Conservation (phyloP, 495 filamentous ascomycete genomes). For the Clavariopsis aquatica region DNA sequence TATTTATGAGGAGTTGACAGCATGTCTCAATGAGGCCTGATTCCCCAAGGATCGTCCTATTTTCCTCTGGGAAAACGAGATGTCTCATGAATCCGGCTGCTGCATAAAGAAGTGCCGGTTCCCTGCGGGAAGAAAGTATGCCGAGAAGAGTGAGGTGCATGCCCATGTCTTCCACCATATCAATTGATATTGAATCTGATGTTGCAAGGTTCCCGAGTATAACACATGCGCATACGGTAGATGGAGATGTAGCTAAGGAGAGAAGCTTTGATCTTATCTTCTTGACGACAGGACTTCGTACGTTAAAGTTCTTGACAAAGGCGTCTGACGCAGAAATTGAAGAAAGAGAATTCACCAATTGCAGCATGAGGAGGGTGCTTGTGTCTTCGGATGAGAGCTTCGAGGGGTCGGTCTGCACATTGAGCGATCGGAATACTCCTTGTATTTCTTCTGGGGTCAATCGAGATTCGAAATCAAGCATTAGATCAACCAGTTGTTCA, state of each 20-base stretch:
- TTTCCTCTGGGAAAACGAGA: slow-evolving; percentile 30
- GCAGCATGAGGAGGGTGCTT: slow-evolving; percentile 18
- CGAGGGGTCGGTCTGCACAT: slow-evolving; percentile 3
- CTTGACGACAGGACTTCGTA: slow-evolving; percentile 15
- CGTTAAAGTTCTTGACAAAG: slow-evolving; percentile 14
- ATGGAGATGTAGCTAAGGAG: slow-evolving; percentile 16
- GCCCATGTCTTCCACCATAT: slow-evolving; percentile 28
- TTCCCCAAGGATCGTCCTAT: slow-evolving; percentile 21
- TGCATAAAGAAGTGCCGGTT: slow-evolving; percentile 28
- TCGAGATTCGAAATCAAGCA: slow-evolving; percentile 20
- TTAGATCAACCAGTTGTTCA: slow-evolving; percentile 25
- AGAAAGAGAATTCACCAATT: slow-evolving; percentile 25
- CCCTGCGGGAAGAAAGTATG: slow-evolving; percentile 17
- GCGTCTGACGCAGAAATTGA: slow-evolving; percentile 35
- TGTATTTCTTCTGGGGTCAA: slow-evolving; percentile 17
- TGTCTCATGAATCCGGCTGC: slow-evolving; percentile 35
- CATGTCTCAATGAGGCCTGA: slow-evolving; percentile 24
- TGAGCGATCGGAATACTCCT: slow-evolving; percentile 17
- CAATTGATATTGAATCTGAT: slow-evolving; percentile 24
- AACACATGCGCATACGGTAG: slow-evolving; percentile 30
- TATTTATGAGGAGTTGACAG: slow-evolving; percentile 21
- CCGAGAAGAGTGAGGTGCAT: slow-evolving; percentile 21
- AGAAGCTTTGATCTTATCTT: slow-evolving; percentile 25
- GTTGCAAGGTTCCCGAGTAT: slow-evolving; percentile 37
- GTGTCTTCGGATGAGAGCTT: slow-evolving; percentile 16